Base-by-base conservation (phyloP, 305 asterid genomes). In the Solanum hybrid region DNA sequence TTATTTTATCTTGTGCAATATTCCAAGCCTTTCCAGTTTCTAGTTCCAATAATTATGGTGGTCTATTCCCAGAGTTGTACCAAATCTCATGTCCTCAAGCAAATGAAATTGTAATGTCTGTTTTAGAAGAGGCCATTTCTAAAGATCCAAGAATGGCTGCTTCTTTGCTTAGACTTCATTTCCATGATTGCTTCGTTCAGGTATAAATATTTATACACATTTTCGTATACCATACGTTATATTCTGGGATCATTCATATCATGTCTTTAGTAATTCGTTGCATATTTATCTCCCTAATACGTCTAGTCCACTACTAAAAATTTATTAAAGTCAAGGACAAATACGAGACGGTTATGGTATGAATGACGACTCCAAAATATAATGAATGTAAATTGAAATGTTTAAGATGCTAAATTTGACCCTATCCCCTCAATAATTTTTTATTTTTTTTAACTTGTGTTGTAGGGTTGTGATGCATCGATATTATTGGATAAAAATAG, bases 171-270 rank as follows among this genome's bases (percentile, higher is more conserved):
- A 91, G 98, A 92, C 97, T 97, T 86, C 98, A 95, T 75, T 96
- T 97, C 88, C 97, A 97, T 81, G 98, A 96, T 89, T 97, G 98
- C 88, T 96, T 97, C 87, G 98, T 91, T 37, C 97, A 93, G 98
- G 98, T 95, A 67, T 36, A 71, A 36, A 20, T 8, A 40, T 35
- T 86, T 24, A n/a, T 7, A 78, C 31, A 78, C 20, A 36, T n/a
- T 35, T 79, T 79, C 5, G 7, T 79, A 35, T 35, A 35, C 29
- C 3, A 69, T 24, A 24, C 1, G 0, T 35, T 79, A n/a, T 78
- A 36, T 22, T 36, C 4, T 11, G 11, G 24, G 31, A 8, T 79
- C 20, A 22, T 36, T 79, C 57, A 36, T 79, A 35, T 78, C 22
- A 3, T 78, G 10, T 22, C 0, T 6, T 34, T 78, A 35, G 18